A percentile compares a stretch with the other conserved stretches of the same genome.
Evolutionary conservation across 2,329 filamentous ascomycete species (phyloP).

Genomic region (Ascosphaera apis): DNA sequence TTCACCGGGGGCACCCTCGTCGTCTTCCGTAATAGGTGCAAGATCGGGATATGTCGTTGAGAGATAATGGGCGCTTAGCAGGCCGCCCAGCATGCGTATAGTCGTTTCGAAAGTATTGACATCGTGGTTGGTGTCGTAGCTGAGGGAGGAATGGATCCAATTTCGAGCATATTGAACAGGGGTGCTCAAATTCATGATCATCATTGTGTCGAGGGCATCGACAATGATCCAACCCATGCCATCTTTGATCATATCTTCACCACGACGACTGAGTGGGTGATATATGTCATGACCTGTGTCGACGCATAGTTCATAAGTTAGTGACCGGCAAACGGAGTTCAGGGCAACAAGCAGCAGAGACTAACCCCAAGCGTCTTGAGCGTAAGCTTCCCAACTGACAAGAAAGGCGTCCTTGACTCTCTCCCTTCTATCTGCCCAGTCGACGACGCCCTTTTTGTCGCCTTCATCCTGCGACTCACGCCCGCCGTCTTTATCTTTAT

Average conservation of each 20-base stretch:
- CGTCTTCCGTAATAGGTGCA: constrained; percentile 49
- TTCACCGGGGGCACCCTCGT: constrained; percentile 50
- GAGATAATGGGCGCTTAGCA: constrained; percentile 88
- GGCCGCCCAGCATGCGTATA: constrained; percentile 85
- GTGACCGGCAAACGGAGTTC: neutral
- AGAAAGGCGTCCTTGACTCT: constrained; percentile 74
- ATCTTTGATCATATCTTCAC: constrained; percentile 62
- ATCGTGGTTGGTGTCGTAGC: constrained; percentile 80
- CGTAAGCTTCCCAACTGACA: constrained; percentile 81
- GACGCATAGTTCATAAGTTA: constrained; percentile 2
- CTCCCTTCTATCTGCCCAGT: constrained; percentile 61
- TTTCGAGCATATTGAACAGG: constrained; percentile 64
- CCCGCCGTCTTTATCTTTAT: constrained; percentile 7
- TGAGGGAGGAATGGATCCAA: constrained; percentile 63
- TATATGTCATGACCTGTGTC: constrained; percentile 57
- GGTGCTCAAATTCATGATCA: constrained; percentile 89
- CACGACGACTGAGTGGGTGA: constrained; percentile 56
- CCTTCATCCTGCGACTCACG: constrained; percentile 1
- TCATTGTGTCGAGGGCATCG: constrained; percentile 86
- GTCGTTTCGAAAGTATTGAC: constrained; percentile 97
- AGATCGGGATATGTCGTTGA: constrained; percentile 61
- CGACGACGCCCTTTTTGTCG: constrained; percentile 19
- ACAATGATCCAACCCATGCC: constrained; percentile 97
- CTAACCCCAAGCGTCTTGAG: constrained; percentile 82
- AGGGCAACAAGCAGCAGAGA: constrained; percentile 6